Percentiles rank a stretch among this genome's conserved stretches.
These are phyloP conservation scores for Microsporum audouinii DNA, from an alignment of 2,329 filamentous ascomycete species.

Conservation along the genomic window DNA sequence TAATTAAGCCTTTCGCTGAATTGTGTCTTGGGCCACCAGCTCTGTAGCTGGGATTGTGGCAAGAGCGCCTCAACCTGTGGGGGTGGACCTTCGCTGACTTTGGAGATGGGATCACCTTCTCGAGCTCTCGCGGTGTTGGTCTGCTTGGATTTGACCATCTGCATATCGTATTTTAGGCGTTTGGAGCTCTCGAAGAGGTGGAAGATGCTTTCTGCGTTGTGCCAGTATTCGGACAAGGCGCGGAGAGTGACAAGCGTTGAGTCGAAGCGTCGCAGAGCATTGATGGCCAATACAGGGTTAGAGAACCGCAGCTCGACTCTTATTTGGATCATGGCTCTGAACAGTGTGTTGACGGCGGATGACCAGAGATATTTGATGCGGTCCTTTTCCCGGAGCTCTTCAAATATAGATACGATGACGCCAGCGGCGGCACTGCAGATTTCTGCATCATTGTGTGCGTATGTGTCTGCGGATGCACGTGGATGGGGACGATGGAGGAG, in stretches of 20 bases:
- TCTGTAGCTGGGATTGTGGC: constrained; percentile 5
- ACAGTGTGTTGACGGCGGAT: constrained; percentile 34
- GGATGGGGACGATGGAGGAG: constrained; percentile 36
- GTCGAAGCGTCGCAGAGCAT: constrained; percentile 35
- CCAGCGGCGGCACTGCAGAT: constrained; percentile 37
- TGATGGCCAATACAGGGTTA: constrained; percentile 36
- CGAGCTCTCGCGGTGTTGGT: constrained; percentile 17
- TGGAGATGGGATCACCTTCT: constrained; percentile 7
- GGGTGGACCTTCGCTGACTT: constrained; percentile 3
- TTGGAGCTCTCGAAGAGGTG: constrained; percentile 36
- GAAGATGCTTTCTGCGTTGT: constrained; percentile 33
- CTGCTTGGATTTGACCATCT: constrained; percentile 27
- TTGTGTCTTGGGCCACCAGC: constrained; percentile 6
- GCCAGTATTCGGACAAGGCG: constrained; percentile 33
- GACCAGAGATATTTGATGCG: constrained; percentile 35
- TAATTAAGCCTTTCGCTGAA: constrained; percentile 11
- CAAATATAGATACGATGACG: constrained; percentile 36
- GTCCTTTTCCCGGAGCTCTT: constrained; percentile 33
- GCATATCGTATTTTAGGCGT: constrained; percentile 32
- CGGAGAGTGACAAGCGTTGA: constrained; percentile 33
- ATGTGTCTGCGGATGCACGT: constrained; percentile 33
- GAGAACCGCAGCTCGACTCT: constrained; percentile 37
- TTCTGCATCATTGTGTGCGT: constrained; percentile 36
- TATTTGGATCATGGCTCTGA: constrained; percentile 39
- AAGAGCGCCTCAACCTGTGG: constrained; percentile 7